Evolutionary conservation across 1,284 basidiomycete genomes (phyloP).

Genomic region (Vanrija sp.): DNA sequence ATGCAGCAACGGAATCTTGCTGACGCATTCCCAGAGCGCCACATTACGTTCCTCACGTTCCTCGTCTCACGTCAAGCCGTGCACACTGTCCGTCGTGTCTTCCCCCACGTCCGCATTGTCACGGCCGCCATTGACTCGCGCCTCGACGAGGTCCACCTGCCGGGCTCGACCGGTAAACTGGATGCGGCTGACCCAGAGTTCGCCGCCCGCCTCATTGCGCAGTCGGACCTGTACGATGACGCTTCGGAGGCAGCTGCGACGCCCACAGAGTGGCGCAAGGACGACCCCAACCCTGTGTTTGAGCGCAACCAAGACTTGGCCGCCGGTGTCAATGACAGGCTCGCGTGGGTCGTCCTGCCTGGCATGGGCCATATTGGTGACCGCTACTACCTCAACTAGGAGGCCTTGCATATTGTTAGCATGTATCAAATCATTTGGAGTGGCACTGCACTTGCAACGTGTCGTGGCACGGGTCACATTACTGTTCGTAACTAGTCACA

Average conservation of each 20-base stretch:
- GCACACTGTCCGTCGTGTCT: conserved; percentile 70
- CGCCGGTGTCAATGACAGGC: conserved; percentile 24
- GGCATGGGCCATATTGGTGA: conserved; percentile 47
- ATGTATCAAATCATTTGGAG: not conserved
- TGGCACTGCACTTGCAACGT: too few species aligned
- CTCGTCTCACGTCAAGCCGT: conserved; percentile 79
- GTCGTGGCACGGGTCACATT: not conserved
- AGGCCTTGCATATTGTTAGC: too few species aligned
- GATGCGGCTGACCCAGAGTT: conserved; percentile 43
- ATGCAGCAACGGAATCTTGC: not conserved
- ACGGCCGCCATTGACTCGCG: conserved; percentile 69
- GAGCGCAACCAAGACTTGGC: conserved; percentile 19
- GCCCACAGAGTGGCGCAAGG: conserved; percentile 13
- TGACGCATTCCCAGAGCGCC: conserved; percentile 56
- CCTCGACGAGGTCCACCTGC: conserved; percentile 41
- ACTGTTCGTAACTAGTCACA: conserved; percentile 3
- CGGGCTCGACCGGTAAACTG: conserved; percentile 29
- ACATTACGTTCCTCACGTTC: conserved; percentile 83
- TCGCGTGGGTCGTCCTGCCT: conserved; percentile 46
- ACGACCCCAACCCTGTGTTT: not conserved
- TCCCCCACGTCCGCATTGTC: conserved; percentile 75
- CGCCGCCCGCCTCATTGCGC: conserved; percentile 24
- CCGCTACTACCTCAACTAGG: conserved; percentile 12
- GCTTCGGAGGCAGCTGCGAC: conserved; percentile 11
- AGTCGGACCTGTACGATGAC: not conserved